Evolutionary conservation across 345 rosid genomes (phyloP).

Genomic region (Hibiscus mutabilis): DNA sequence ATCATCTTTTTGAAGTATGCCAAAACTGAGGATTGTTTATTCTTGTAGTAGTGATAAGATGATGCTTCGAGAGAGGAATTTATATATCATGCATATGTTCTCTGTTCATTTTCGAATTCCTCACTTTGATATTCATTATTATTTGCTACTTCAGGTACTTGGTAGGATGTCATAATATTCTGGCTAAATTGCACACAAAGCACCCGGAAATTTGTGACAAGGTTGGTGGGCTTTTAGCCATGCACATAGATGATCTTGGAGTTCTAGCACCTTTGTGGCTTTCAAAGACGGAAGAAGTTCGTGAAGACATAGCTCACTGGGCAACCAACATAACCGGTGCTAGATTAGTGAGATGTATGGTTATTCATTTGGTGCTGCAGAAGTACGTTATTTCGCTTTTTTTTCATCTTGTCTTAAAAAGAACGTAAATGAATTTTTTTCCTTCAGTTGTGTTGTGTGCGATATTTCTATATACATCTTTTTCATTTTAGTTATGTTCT

Average conservation of each 20-base stretch:
- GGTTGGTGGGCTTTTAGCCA: constrained; percentile 97
- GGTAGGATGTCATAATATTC: constrained; percentile 86
- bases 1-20: background rate
- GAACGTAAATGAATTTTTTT: background rate
- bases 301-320: constrained; percentile 91
- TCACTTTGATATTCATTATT: background rate
- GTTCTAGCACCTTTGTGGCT: constrained; percentile 93
- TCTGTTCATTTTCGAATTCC: background rate
- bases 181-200: constrained; percentile 73
- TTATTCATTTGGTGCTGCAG: constrained; percentile 98
- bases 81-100: background rate
- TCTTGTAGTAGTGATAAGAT: background rate
- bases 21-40: background rate
- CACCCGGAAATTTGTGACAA: constrained; percentile 87
- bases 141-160: constrained; percentile 51
- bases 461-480: background rate
- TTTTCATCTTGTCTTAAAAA: background rate
- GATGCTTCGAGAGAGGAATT: background rate
- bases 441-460: background rate
- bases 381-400: constrained; percentile 37
- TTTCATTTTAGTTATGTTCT: constrained; percentile 8
- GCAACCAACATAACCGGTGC: constrained; percentile 91
- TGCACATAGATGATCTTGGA: constrained; percentile 94
- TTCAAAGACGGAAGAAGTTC: constrained; percentile 94
- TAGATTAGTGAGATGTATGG: constrained; percentile 99